A percentile compares a stretch with the other conserved stretches of the same genome.
Evolutionary conservation across 164 flowering plant species (phyloP).

Genomic region (Nymphaea thermarum): DNA sequence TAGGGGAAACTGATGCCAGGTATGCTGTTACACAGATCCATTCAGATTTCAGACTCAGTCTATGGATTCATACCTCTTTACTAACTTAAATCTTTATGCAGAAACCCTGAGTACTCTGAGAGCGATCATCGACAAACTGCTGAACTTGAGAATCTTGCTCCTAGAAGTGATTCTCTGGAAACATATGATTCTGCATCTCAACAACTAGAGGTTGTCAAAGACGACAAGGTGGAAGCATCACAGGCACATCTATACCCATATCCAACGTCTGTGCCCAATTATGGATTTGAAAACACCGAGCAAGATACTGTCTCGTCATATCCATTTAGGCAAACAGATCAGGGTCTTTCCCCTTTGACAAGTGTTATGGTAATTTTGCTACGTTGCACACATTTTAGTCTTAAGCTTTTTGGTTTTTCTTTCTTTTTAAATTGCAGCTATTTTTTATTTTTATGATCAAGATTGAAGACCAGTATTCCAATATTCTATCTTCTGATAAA

Average conservation of each 20-base stretch:
- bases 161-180: conserved; percentile 31
- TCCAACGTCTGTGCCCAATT: conserved; percentile 52
- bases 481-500: too few relatives aligned
- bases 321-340: conserved; percentile 42
- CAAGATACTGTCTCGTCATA: conserved; percentile 37
- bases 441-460: too few relatives aligned
- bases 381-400: neutral
- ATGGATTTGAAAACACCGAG: conserved; percentile 45
- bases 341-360: conserved; percentile 51
- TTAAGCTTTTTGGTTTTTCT: neutral
- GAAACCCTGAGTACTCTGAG: conserved; percentile 62
- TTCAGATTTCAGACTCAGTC: neutral
- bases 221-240: conserved; percentile 32
- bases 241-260: conserved; percentile 52
- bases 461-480: too few relatives aligned
- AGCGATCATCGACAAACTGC: conserved; percentile 52
- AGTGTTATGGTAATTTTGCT: conserved; percentile 48
- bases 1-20: conserved; percentile 54
- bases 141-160: conserved; percentile 36
- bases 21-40: conserved; percentile 7
- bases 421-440: too few relatives aligned
- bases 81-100: conserved; percentile 17
- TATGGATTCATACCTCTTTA: neutral
- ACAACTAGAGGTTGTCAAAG: conserved; percentile 53
- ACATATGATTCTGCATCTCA: conserved; percentile 47